Percentiles rank a stretch among this genome's conserved stretches.
phyloP scores from a whole-genome alignment of 306 rosid species.

The Pterocarpus macrocarpus region DNA sequence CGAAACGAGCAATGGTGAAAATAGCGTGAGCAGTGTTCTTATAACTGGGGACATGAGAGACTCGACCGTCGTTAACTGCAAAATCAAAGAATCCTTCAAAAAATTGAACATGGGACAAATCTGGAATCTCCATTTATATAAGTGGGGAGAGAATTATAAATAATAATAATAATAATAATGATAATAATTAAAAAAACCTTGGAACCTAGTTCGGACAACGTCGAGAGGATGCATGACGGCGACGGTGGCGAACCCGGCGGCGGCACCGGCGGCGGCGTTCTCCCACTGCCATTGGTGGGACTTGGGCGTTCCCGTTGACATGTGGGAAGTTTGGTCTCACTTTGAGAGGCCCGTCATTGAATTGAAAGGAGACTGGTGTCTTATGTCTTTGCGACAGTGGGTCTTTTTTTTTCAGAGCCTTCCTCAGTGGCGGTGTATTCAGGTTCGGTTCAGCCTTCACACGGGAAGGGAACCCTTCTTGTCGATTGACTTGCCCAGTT shows the following conservation, averaged over 20 bases:
- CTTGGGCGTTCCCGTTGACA: constrained; percentile 46
- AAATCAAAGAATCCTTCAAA: constrained; percentile 16
- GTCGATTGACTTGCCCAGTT: too few species aligned
- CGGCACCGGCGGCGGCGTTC: constrained; percentile 82
- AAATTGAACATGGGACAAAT: background rate
- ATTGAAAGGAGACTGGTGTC: background rate
- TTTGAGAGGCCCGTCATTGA: constrained; percentile 1
- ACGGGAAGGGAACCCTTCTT: too few species aligned
- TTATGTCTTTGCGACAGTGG: too few species aligned
- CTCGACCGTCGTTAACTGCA: constrained; percentile 89
- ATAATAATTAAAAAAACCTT: constrained; percentile 55
- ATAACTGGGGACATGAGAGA: constrained; percentile 72
- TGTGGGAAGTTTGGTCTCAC: constrained; percentile 29
- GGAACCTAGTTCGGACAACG: constrained; percentile 94
- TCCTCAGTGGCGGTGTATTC: background rate
- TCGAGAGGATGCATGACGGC: constrained; percentile 91
- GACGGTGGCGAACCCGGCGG: constrained; percentile 90
- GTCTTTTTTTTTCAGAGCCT: background rate
- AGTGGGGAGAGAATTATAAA: background rate
- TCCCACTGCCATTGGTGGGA: constrained; percentile 82
- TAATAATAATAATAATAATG: background rate
- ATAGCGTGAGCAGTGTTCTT: constrained; percentile 87
- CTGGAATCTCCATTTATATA: background rate
- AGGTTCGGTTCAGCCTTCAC: background rate
- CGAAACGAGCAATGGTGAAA: constrained; percentile 83